A percentile compares a stretch with the other conserved stretches of the same genome.
Conservation (phyloP, 2,329 filamentous ascomycete genomes). For the Colletotrichum orchidophilum region DNA sequence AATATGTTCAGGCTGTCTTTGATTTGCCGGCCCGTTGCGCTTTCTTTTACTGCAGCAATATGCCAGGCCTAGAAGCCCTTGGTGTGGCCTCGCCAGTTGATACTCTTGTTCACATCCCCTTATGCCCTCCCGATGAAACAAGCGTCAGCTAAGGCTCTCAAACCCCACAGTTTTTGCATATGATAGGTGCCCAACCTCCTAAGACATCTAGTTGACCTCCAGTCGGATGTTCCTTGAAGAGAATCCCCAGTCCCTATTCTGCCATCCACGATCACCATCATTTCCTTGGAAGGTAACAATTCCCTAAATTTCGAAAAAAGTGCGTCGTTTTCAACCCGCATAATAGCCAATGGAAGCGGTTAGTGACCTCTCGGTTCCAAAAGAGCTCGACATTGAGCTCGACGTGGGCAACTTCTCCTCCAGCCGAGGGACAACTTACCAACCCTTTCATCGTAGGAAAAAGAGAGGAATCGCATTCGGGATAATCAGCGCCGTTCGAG, state of each 20-base stretch:
- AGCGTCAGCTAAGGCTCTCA: conserved; percentile 10
- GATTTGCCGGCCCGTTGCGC: conserved; percentile 12
- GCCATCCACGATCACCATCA: neutral
- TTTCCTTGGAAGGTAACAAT: neutral
- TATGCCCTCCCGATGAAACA: conserved; percentile 6
- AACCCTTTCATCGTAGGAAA: conserved; percentile 20
- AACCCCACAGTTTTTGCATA: conserved; percentile 15
- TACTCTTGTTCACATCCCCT: conserved; percentile 5
- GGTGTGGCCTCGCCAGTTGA: conserved; percentile 1
- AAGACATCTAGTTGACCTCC: neutral
- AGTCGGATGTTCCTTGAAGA: neutral
- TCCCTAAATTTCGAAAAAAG: neutral
- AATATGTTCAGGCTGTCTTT: conserved; percentile 9
- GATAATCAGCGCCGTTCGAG: conserved; percentile 83
- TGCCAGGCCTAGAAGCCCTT: neutral
- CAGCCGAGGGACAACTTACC: conserved; percentile 14
- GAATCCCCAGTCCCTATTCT: neutral
- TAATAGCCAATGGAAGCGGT: conserved; percentile 30
- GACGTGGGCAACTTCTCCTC: neutral
- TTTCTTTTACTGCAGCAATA: conserved; percentile 24
- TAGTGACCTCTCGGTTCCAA: conserved; percentile 5
- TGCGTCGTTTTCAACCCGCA: neutral
- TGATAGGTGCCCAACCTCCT: conserved; percentile 11
- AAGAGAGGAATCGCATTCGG: conserved; percentile 63
- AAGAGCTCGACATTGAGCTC: neutral